Evolutionary conservation across 306 rosid genomes (phyloP).

Genomic region (Cicer cuneatum): DNA sequence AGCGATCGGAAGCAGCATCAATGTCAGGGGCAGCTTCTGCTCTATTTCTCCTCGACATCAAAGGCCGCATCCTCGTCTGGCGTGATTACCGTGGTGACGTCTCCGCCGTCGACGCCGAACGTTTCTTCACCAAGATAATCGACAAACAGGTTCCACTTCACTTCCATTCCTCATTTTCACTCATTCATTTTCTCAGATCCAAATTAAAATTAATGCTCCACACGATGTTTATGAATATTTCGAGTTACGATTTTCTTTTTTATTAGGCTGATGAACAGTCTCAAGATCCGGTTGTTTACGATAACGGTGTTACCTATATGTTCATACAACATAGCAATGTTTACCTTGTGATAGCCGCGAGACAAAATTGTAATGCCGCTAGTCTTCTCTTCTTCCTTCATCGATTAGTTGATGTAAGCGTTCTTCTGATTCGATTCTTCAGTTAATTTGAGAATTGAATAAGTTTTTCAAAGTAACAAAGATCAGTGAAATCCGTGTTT

Average conservation of each 20-base stretch:
- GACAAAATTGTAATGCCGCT: slow-evolving; percentile 94
- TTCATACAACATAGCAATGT: slow-evolving; percentile 85
- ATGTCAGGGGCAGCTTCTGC: slow-evolving; percentile 97
- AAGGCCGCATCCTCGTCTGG: slow-evolving; percentile 95
- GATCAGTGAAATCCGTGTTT: slow-evolving; percentile 23
- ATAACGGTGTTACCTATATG: slow-evolving; percentile 85
- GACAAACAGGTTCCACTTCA: slow-evolving; percentile 69
- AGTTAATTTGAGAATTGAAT: neutral
- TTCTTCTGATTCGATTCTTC: slow-evolving; percentile 1
- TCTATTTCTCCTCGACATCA: slow-evolving; percentile 89
- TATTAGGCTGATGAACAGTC: slow-evolving; percentile 76
- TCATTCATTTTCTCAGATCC: neutral
- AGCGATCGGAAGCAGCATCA: neutral
- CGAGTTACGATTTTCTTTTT: neutral
- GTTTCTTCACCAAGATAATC: slow-evolving; percentile 89
- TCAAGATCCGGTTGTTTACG: slow-evolving; percentile 88
- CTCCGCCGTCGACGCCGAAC: slow-evolving; percentile 80
- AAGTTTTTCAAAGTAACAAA: neutral
- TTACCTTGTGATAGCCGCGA: slow-evolving; percentile 77
- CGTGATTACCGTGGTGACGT: slow-evolving; percentile 96
- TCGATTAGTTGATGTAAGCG: slow-evolving; percentile 75
- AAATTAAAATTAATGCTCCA: neutral
- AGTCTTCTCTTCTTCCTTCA: slow-evolving; percentile 84
- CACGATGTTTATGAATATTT: neutral
- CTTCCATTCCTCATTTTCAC: slow-evolving; percentile 12